Percentiles rank a stretch among this genome's conserved stretches.
Evolutionary conservation across 2,329 filamentous ascomycete genomes (phyloP).

Genomic region (Niveomyces coronatus): DNA sequence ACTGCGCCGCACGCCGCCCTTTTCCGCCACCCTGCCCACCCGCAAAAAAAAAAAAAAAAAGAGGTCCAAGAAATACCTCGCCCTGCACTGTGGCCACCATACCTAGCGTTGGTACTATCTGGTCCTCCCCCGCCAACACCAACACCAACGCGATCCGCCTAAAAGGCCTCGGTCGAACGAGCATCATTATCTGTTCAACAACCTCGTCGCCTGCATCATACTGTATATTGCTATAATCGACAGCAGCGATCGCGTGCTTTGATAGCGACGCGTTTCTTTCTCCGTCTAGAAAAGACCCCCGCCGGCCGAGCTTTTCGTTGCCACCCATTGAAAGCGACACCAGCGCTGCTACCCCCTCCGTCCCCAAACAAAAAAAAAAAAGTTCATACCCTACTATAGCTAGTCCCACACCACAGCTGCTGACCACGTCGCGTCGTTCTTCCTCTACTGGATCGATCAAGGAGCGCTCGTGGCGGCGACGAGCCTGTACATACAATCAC

Average conservation of each 20-base stretch:
- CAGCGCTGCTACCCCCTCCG: too few relatives aligned
- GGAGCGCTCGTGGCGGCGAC: neutral
- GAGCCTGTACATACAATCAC: conserved; percentile 10
- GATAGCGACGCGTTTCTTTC: too few relatives aligned
- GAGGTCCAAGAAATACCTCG: conserved; percentile 7
- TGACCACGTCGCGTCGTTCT: too few relatives aligned
- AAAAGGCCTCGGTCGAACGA: neutral
- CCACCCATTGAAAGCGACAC: too few relatives aligned
- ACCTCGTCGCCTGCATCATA: conserved; percentile 1
- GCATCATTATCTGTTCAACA: neutral
- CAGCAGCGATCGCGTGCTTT: too few relatives aligned
- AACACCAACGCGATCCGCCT: conserved; percentile 6
- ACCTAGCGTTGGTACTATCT: too few relatives aligned
- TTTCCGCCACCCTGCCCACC: neutral
- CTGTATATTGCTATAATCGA: too few relatives aligned
- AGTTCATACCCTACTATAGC: neutral
- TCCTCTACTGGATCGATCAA: conserved; percentile 3
- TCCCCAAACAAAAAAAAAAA: conserved; percentile 1
- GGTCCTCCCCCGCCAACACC: neutral
- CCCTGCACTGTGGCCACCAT: neutral
- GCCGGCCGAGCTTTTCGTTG: too few relatives aligned
- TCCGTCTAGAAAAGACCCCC: too few relatives aligned
- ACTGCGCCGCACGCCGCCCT: conserved; percentile 2
- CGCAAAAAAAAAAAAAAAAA: neutral
- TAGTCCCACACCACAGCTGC: too few relatives aligned